Evolutionary conservation across 176 grass and related monocot genomes (phyloP).

Genomic region (Puya raimondii): DNA sequence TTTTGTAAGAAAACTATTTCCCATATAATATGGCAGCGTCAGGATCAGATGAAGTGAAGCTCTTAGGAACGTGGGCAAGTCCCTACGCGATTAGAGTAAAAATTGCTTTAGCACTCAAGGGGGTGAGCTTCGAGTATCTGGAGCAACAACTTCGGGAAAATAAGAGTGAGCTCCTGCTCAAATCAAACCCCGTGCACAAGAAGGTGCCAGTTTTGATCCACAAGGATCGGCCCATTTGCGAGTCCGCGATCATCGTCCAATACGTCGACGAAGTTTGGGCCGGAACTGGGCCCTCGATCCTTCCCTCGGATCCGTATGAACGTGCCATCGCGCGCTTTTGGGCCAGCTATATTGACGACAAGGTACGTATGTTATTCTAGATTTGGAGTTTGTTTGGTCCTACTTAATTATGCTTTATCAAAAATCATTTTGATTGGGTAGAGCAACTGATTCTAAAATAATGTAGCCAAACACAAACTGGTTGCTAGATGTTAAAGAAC

Average conservation of each 20-base stretch:
- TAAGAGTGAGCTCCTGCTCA: constrained; percentile 40
- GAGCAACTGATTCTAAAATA: neutral
- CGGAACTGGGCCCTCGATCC: neutral
- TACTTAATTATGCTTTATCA: neutral
- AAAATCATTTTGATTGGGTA: neutral
- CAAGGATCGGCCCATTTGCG: neutral
- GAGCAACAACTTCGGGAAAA: constrained; percentile 18
- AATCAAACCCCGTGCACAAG: constrained; percentile 35
- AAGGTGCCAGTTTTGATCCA: constrained; percentile 34
- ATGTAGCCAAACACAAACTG: no score
- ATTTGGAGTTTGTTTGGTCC: neutral
- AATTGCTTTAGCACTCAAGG: constrained; percentile 17
- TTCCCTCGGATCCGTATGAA: constrained; percentile 16
- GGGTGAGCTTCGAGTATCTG: constrained; percentile 23
- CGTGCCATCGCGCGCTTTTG: constrained; percentile 20
- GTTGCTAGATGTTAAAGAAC: no score
- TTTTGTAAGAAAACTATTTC: no score
- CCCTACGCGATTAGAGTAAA: constrained; percentile 21
- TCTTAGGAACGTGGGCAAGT: constrained; percentile 32
- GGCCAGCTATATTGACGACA: constrained; percentile 14
- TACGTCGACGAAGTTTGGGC: constrained; percentile 5
- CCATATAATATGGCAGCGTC: neutral
- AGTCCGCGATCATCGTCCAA: constrained; percentile 2
- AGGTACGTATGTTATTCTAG: constrained; percentile 3
- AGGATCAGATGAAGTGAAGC: constrained; percentile 11